Evolutionary conservation across 495 filamentous ascomycete genomes (phyloP).

Genomic region (Corynascus novoguineensis): DNA sequence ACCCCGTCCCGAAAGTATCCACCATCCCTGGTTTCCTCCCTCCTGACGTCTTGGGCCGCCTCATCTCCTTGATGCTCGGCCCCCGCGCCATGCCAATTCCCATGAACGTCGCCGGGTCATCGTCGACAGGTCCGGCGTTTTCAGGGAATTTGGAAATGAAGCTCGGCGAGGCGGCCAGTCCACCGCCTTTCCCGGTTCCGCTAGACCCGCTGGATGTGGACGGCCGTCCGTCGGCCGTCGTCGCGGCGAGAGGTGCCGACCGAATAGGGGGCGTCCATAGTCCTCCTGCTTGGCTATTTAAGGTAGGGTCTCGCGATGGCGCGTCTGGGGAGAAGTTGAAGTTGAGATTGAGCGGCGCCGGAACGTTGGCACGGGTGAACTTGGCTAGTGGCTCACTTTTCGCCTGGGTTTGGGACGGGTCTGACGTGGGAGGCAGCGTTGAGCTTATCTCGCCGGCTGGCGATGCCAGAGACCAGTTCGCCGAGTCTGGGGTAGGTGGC

Average conservation of each 20-base stretch:
- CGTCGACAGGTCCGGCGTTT: constrained; percentile 9
- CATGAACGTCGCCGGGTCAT: constrained; percentile 12
- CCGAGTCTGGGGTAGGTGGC: constrained; percentile 26
- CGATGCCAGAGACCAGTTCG: constrained; percentile 25
- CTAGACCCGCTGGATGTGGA: constrained; percentile 3
- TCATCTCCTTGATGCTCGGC: constrained; percentile 23
- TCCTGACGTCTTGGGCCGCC: constrained; percentile 9
- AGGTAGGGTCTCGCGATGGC: constrained; percentile 23
- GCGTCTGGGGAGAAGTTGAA: constrained; percentile 29
- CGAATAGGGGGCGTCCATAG: constrained; percentile 24
- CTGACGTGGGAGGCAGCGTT: not conserved
- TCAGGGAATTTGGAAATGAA: constrained; percentile 15
- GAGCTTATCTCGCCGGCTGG: constrained; percentile 5
- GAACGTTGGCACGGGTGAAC: constrained; percentile 20
- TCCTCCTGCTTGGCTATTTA: not conserved
- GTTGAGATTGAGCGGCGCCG: constrained; percentile 22
- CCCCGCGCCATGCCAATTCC: constrained; percentile 32
- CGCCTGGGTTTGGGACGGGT: not conserved
- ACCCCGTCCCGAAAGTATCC: constrained; percentile 27
- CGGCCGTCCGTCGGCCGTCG: constrained; percentile 12
- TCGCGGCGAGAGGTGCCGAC: constrained; percentile 1
- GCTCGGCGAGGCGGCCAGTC: constrained; percentile 12
- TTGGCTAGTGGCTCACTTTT: not conserved
- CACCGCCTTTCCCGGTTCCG: not conserved
- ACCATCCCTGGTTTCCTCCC: constrained; percentile 6